Conservation (phyloP, 495 filamentous ascomycete genomes). For the Bathelium albidoporum region DNA sequence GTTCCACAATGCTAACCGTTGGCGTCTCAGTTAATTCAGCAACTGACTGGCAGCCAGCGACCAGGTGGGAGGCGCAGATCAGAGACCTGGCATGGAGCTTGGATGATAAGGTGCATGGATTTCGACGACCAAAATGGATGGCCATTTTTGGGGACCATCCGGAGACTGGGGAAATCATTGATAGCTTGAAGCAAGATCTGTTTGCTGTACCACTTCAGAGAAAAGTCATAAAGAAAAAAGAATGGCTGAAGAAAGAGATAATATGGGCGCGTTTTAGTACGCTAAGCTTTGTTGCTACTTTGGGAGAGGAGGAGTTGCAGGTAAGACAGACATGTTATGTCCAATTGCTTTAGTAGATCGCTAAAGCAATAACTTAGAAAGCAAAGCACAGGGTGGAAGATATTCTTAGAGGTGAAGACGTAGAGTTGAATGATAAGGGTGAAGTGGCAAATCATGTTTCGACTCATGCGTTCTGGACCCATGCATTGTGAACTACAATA, state of each 20-base stretch:
- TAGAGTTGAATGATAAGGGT: conserved; percentile 12
- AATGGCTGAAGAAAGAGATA: conserved; percentile 26
- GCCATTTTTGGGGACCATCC: not conserved
- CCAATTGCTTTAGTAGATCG: not conserved
- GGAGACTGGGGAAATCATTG: not conserved
- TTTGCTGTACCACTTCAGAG: not conserved
- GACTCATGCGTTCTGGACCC: conserved; percentile 9
- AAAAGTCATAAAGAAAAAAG: not conserved
- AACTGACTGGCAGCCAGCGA: not conserved
- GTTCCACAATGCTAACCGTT: conserved; percentile 36
- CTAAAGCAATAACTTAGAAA: conserved; percentile 1
- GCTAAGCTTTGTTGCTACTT: conserved; percentile 45
- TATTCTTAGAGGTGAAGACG: conserved; percentile 13
- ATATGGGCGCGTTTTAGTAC: conserved; percentile 45
- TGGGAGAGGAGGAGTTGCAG: conserved; percentile 36
- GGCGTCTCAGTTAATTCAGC: not conserved
- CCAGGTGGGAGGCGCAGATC: not conserved
- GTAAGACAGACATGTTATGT: conserved; percentile 21
- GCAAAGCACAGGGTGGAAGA: conserved; percentile 6
- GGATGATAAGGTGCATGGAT: not conserved
- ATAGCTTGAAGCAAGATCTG: not conserved
- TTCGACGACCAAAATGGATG: not conserved
- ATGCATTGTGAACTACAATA: not conserved
- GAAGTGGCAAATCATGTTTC: conserved; percentile 9
- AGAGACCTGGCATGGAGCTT: not conserved